phyloP scores from a whole-genome alignment of 495 filamentous ascomycete genomes.

The Neurospora terricola region DNA sequence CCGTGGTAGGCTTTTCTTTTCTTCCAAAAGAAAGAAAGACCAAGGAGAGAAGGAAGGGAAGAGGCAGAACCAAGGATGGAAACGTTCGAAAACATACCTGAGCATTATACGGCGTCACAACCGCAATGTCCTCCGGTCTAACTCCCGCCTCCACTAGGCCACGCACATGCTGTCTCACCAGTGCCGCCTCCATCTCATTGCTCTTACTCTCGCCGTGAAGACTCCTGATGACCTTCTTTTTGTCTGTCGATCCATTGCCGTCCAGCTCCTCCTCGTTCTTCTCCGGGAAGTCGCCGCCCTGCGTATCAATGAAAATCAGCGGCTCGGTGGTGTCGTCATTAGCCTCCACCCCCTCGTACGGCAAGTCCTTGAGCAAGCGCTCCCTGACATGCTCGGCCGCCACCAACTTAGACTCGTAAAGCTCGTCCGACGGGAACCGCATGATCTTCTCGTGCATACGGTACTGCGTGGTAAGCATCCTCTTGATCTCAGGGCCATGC shows the following conservation, averaged over 20 bases:
- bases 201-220: conserved; percentile 80
- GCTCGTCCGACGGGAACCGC: conserved; percentile 79
- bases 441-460: conserved; percentile 96
- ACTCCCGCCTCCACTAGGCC: conserved; percentile 71
- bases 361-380: conserved; percentile 65
- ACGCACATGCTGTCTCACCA: conserved; percentile 67
- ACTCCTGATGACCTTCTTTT: conserved; percentile 22
- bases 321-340: conserved; percentile 86
- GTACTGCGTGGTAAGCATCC: conserved; percentile 96
- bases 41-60: neutral
- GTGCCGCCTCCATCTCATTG: conserved; percentile 80
- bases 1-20: neutral
- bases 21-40: neutral
- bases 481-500: conserved; percentile 76
- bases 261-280: conserved; percentile 21
- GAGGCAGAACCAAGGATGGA: neutral
- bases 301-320: conserved; percentile 90
- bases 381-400: conserved; percentile 68
- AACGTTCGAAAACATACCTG: conserved; percentile 44
- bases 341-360: conserved; percentile 58
- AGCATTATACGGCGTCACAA: conserved; percentile 94
- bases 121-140: conserved; percentile 70
- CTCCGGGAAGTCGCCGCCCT: conserved; percentile 76
- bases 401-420: conserved; percentile 73
- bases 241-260: neutral